phyloP scores from a whole-genome alignment of 805 yeast genomes.

The Barnettozyma salicaria region DNA sequence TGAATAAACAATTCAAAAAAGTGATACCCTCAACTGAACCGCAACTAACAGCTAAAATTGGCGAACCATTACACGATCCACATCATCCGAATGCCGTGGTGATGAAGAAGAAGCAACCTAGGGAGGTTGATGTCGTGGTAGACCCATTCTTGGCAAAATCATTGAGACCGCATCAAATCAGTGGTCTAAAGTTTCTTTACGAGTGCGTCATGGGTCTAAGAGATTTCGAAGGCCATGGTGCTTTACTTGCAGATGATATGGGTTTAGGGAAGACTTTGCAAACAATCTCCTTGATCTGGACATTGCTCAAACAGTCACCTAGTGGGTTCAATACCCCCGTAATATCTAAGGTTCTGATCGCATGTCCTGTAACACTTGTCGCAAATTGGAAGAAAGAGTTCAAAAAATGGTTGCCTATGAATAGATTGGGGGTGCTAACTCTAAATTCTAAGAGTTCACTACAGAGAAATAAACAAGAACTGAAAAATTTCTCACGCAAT shows the following conservation, averaged over 20 bases:
- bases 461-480: constrained; percentile 38
- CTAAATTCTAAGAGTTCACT: constrained; percentile 44
- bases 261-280: constrained; percentile 89
- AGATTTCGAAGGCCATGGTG: constrained; percentile 53
- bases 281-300: constrained; percentile 82
- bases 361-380: constrained; percentile 87
- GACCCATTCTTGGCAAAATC: constrained; percentile 49
- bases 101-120: constrained; percentile 30
- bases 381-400: constrained; percentile 87
- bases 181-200: constrained; percentile 77
- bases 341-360: constrained; percentile 60
- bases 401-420: constrained; percentile 68
- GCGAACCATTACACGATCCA: constrained; percentile 37
- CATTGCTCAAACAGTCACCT: constrained; percentile 61
- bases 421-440: constrained; percentile 57
- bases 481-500: constrained; percentile 40
- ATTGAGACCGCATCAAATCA: constrained; percentile 81
- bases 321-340: constrained; percentile 30
- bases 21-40: constrained; percentile 20
- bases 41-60: constrained; percentile 9
- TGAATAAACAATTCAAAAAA: constrained; percentile 24
- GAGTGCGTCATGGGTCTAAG: constrained; percentile 73
- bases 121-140: constrained; percentile 43
- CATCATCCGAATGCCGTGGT: constrained; percentile 33
- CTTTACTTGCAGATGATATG: constrained; percentile 94